Evolutionary conservation across 805 yeast species (phyloP), one percentile per base, ranked within the genome.

Genomic region (Candida chauliodis): DNA sequence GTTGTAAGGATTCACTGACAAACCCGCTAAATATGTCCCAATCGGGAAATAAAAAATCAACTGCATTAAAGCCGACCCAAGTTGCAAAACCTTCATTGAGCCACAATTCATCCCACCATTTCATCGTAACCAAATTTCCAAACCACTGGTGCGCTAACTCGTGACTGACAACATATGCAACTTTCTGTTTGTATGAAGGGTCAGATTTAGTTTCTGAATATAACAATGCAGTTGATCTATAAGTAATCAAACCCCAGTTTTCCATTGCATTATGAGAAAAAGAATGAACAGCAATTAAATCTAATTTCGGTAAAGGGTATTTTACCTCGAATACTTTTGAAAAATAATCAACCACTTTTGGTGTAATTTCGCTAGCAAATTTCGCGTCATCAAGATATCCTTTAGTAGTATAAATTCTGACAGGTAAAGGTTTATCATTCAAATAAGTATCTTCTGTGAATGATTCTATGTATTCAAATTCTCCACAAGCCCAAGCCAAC

Each of bases 71-170:
- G 3, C 88, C 85, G 55, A 83, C 84, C 81, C 86, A 86, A 19
- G 95, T 86, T 13, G 95, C 95, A 63, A 86, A 86, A 10, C 95
- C 93, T 63, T 86, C 95, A 55, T 86, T 86, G 44, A 86, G 75
- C 95, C 95, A 86, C 48, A 86, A 70, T 51, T 84, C 93, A 51
- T 86, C 87, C 95, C 95, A 86, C 93, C 95, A 87, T 52, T 83
- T 79, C 95, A 86, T 87, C 33, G 95, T 87, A 44, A 85, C 91
- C 50, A 83, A 73, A 59, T 87, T 82, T 40, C 95, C 95, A 53
- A 86, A 87, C 95, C 95, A 87, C 56, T 87, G 93, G 61, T 86
- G 95, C 8, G 95, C 95, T 41, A 86, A 68, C 61, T 86, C 95
- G 62, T 87, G 95, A 42, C 83, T 81, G 20, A 86, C 84, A 23